These are phyloP conservation scores for Peziza echinospora DNA, from an alignment of 495 filamentous ascomycete species.

Conservation along the genomic window DNA sequence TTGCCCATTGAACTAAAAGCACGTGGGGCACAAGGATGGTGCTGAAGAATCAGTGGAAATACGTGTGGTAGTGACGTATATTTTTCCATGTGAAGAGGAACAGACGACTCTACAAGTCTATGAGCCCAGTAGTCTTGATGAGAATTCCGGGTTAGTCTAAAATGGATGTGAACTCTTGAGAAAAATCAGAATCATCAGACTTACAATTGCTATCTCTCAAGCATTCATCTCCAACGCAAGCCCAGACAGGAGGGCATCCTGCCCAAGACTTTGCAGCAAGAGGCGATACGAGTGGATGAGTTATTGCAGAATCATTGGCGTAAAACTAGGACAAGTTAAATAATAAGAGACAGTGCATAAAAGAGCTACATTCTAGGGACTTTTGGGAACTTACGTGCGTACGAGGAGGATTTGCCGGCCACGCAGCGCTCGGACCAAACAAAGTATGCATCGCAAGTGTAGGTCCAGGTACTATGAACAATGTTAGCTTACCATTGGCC, in stretches of 20 bases:
- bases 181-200: no score
- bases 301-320: constrained; percentile 34
- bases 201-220: constrained; percentile 44
- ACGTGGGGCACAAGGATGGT: constrained; percentile 24
- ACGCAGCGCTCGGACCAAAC: constrained; percentile 37
- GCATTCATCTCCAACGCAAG: constrained; percentile 59
- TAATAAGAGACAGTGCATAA: no score
- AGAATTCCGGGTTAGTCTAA: background rate
- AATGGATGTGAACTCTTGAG: background rate
- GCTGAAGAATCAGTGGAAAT: constrained; percentile 44
- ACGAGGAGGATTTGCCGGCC: constrained; percentile 34
- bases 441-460: constrained; percentile 16
- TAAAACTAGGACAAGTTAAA: constrained; percentile 33
- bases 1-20: constrained; percentile 35
- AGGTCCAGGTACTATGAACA: constrained; percentile 33
- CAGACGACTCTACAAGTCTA: constrained; percentile 36
- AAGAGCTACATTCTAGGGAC: no score
- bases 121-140: constrained; percentile 31
- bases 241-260: constrained; percentile 44
- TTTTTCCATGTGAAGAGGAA: constrained; percentile 44
- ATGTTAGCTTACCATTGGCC: no score
- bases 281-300: constrained; percentile 57
- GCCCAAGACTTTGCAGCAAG: constrained; percentile 45
- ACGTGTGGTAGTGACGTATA: constrained; percentile 84
- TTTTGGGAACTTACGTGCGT: constrained; percentile 2